phyloP scores from a whole-genome alignment of 2,329 filamentous ascomycete genomes.

The Nemania abortiva region DNA sequence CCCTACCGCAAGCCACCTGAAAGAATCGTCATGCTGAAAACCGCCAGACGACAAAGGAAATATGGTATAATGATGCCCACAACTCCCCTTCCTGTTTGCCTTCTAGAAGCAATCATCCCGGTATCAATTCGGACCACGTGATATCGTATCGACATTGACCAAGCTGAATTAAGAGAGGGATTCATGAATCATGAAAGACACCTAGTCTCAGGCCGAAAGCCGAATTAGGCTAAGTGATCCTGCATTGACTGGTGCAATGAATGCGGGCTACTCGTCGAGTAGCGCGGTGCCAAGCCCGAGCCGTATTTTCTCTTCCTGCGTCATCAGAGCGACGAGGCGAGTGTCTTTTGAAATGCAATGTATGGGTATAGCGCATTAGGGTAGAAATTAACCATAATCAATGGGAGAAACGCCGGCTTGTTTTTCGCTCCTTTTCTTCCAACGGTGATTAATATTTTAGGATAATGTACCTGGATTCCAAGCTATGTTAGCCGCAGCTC shows the following conservation, averaged over 20 bases:
- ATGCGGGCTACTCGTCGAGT: slow-evolving; percentile 1
- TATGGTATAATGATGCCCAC: slow-evolving; percentile 26
- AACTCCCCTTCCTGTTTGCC: not conserved
- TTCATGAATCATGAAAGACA: slow-evolving; percentile 8
- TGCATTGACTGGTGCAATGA: slow-evolving; percentile 1
- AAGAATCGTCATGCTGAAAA: slow-evolving; percentile 26
- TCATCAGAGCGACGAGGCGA: slow-evolving; percentile 2
- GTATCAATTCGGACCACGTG: slow-evolving; percentile 2
- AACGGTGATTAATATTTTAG: slow-evolving; percentile 72
- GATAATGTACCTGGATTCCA: slow-evolving; percentile 73
- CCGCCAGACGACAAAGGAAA: slow-evolving; percentile 24
- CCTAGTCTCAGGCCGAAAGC: slow-evolving; percentile 20
- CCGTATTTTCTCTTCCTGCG: slow-evolving; percentile 14
- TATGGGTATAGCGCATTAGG: slow-evolving; percentile 32
- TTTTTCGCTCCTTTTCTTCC: slow-evolving; percentile 6
- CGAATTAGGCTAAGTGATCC: slow-evolving; percentile 19
- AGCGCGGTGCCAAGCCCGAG: slow-evolving; percentile 27
- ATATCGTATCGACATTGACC: not conserved
- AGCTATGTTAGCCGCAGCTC: slow-evolving; percentile 24
- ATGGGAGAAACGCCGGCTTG: slow-evolving; percentile 23
- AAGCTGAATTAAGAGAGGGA: not conserved
- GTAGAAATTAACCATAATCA: slow-evolving; percentile 18
- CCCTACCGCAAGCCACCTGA: slow-evolving; percentile 12
- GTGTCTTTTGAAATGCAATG: slow-evolving; percentile 21
- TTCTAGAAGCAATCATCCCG: slow-evolving; percentile 2